Percentiles rank a stretch among this genome's conserved stretches.
Evolutionary conservation across 2,329 filamentous ascomycete genomes (phyloP).

Genomic region (Epichloe gansuensis): DNA sequence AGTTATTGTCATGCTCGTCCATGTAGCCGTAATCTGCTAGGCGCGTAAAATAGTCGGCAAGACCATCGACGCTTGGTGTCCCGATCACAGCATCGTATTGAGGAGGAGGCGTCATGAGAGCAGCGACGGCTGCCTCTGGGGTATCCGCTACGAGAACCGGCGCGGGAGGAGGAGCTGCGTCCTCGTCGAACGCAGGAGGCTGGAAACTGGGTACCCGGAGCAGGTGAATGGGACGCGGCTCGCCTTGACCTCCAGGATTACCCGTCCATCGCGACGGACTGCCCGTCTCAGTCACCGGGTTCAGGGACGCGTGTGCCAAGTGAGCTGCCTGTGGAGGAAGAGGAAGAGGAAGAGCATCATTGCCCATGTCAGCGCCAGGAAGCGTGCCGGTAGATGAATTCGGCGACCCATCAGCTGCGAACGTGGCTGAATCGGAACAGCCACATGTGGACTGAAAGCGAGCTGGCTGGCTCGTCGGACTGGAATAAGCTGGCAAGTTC

Average conservation of each 20-base stretch:
- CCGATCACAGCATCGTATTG: conserved; percentile 72
- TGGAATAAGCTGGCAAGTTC: conserved; percentile 64
- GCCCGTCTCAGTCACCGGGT: conserved; percentile 14
- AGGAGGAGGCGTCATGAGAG: conserved; percentile 66
- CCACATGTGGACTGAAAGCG: conserved; percentile 35
- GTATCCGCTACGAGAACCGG: conserved; percentile 14
- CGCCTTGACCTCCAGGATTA: conserved; percentile 5
- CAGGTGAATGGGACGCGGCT: conserved; percentile 68
- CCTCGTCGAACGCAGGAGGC: conserved; percentile 75
- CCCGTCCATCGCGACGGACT: conserved; percentile 7
- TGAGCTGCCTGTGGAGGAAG: conserved; percentile 46
- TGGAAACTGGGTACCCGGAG: conserved; percentile 76
- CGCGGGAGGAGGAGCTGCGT: conserved; percentile 32
- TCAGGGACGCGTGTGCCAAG: conserved; percentile 25
- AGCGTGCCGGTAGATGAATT: conserved; percentile 46
- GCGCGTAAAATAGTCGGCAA: conserved; percentile 81
- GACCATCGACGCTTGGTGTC: conserved; percentile 49
- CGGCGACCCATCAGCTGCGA: conserved; percentile 51
- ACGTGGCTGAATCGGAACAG: conserved; percentile 40
- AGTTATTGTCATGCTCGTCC: conserved; percentile 25
- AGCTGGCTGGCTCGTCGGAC: conserved; percentile 36
- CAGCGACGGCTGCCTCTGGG: conserved; percentile 9
- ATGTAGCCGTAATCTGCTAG: conserved; percentile 56
- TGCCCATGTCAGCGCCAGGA: conserved; percentile 24
- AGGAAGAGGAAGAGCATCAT: conserved; percentile 31